Base-by-base conservation (phyloP, 345 rosid species). In the Hibiscus trionum region DNA sequence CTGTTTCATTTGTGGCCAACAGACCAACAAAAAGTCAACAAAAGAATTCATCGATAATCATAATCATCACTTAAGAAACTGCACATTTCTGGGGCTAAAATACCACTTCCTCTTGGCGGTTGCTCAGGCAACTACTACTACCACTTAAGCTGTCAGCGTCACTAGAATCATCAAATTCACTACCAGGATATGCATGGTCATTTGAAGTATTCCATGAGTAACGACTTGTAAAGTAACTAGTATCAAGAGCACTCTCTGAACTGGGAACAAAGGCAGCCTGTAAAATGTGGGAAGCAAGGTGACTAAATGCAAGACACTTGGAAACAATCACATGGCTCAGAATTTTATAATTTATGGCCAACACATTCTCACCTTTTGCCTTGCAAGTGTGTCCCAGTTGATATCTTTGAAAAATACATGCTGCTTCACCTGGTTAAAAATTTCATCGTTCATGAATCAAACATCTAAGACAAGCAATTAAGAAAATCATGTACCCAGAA, bases 141-240 rank as follows among this genome's bases (percentile, higher is more conserved):
- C 91, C 96, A 77, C 92, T 93, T 84, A 85, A 83, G 84, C 98
- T 96, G 80, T 89, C 94, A 63, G 79, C 94, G 69, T 96, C 99
- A 80, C 96, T 96, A n/a, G 87, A 88, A 82, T 91, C 88, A 84
- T 87, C 89, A 57, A 80, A 80, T 29, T 93, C 99, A 75, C 95
- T 89, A 19, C 76, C 81, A 2, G 88, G 91, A 77, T 86, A 89
- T 75, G 68, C 79, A 57, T 82, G 84, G 65, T 86, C 91, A 60
- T 88, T 93, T 1, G 90, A 83, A 81, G 88, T 74, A 82, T 91
- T 88, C 98, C 98, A 96, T 2, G 97, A 85, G 85, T 84, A 83
- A 66, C 99, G 95, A 81, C 98, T 96, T 63, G 97, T 96, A 85
- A 96, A 96, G 83, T 96, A 96, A 82, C 97, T 96, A 24, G 99